These are phyloP conservation scores for Pilobolus umbonatus DNA, from an alignment of 192 early-diverging fungal species.

Conservation along the genomic window DNA sequence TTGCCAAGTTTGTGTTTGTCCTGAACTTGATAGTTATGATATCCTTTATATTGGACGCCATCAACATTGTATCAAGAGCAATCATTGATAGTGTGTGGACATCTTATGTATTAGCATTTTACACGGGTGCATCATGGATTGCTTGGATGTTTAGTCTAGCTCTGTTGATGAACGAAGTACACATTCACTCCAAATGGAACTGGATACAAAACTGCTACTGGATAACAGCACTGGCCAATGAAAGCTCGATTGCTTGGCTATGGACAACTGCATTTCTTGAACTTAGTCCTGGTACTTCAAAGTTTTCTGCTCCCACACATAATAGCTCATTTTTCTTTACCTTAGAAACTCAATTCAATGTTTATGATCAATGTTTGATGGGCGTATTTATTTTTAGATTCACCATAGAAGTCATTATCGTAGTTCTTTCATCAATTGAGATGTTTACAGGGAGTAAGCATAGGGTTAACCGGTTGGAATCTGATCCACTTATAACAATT, in stretches of 20 bases:
- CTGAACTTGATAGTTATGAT: constrained; percentile 27
- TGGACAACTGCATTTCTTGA: constrained; percentile 32
- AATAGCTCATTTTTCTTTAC: not conserved
- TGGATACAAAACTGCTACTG: constrained; percentile 54
- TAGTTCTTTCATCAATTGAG: too few relatives aligned
- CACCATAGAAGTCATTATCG: constrained; percentile 27
- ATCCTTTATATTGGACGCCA: constrained; percentile 34
- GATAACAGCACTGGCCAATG: constrained; percentile 36
- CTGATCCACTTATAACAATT: constrained; percentile 20
- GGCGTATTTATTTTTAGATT: constrained; percentile 45
- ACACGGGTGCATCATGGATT: constrained; percentile 34
- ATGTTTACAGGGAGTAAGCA: too few relatives aligned
- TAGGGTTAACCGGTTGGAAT: too few relatives aligned
- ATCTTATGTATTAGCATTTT: constrained; percentile 37
- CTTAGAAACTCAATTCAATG: constrained; percentile 15
- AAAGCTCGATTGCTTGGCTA: constrained; percentile 40
- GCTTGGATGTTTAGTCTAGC: constrained; percentile 36
- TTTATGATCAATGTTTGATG: constrained; percentile 38
- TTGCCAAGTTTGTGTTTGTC: constrained; percentile 26
- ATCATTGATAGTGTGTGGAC: constrained; percentile 40
- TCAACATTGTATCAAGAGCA: constrained; percentile 32
- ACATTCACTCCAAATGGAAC: constrained; percentile 39
- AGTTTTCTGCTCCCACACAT: not conserved
- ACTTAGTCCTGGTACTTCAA: constrained; percentile 22
- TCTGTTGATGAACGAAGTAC: constrained; percentile 34